Base-by-base conservation (phyloP, 495 filamentous ascomycete species). In the Pyronema domesticum region DNA sequence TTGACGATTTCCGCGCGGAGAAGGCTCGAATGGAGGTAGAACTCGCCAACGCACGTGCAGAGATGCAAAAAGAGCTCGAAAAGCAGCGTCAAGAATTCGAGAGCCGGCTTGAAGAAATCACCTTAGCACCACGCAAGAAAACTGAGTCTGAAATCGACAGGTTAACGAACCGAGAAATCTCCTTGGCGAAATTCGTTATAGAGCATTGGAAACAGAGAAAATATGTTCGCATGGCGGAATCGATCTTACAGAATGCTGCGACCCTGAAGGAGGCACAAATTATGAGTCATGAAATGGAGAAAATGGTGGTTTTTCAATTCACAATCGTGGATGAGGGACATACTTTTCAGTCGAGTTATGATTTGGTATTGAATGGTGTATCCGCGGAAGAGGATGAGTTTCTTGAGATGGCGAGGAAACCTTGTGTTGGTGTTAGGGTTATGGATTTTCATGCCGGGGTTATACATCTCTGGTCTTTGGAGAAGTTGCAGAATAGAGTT, bases 261-360 rank as follows among this genome's bases (percentile, higher is more conserved):
- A 78, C 78, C 37, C 69, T 96, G 40, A 98, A 98, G 67, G 91
- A 98, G 66, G 93, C 89, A 3, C 91, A 98, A 65, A 80, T 98
- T 48, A 89, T 98, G 84, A 95, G 93, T 69, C 86, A 94, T 55
- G 86, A 88, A 57, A 85, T 98, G 76, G 87, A 91, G 60, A 91
- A 95, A 69, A 80, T 80, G 58, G 82, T 95, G 13, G 84, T 89
- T 36, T 98, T 98, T 69, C 91, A 98, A 68, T 96, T 95, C 65
- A 82, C 86, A 14, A 78, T 96, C 54, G 78, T 96, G 30, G 88
- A 93, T 57, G 73, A 83, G 60, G 91, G 91, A 1, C 89, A 96
- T 60, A 78, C 80, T 46, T 77, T 89, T 64, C 85, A 80, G 55
- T 96, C 93, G 6, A 94, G 86, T 3, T 98, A 98, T 66, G 91